Base-by-base conservation (phyloP, 1,284 basidiomycete genomes). In the Meripilus lineatus region DNA sequence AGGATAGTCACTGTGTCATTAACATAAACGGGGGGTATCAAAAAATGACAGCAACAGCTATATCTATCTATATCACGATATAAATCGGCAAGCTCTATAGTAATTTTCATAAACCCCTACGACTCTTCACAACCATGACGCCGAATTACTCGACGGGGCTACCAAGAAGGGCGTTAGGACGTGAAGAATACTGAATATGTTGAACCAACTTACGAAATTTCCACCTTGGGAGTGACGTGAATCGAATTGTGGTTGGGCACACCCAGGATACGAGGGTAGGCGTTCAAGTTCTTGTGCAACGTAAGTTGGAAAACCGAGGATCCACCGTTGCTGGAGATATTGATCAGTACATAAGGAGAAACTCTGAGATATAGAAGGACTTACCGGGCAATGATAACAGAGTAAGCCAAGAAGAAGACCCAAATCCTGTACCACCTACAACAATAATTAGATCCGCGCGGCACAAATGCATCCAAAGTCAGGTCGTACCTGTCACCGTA, bases 201-300 rank as follows among this genome's bases (percentile, higher is more conserved):
- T n/a, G 20, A 34, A 3, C 34, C 20, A 40, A 69, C 76, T 28
- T 58, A 79, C 77, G 57, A 53, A 36, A 77, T 72, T 52, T 72
- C 67, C 48, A 66, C 70, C 41, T 67, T 63, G 24, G 74, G 67
- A 44, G 69, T 74, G 50, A 83, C 76, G 50, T 84, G 83, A 51
- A 89, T 83, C 6, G 81, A 84, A 22, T 71, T 70, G 63, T 94
- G 91, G 55, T 79, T 89, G 21, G 75, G 70, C 26, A 92, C 75
- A 32, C 88, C 88, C 40, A 85, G 78, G 53, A 93, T 81, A 44
- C 94, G 86, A 63, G 92, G 91, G 72, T 84, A 94, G 3, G 87
- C 93, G 63, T 98, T 98, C 53, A 98, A 67, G 75, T 97, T 97
- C 74, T 99, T 97, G 75, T 97, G 93, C 52, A 94, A 69, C 2